Percentiles rank a stretch among this genome's conserved stretches.
phyloP scores from a whole-genome alignment of 495 filamentous ascomycete species.

The Lepraria neglecta region DNA sequence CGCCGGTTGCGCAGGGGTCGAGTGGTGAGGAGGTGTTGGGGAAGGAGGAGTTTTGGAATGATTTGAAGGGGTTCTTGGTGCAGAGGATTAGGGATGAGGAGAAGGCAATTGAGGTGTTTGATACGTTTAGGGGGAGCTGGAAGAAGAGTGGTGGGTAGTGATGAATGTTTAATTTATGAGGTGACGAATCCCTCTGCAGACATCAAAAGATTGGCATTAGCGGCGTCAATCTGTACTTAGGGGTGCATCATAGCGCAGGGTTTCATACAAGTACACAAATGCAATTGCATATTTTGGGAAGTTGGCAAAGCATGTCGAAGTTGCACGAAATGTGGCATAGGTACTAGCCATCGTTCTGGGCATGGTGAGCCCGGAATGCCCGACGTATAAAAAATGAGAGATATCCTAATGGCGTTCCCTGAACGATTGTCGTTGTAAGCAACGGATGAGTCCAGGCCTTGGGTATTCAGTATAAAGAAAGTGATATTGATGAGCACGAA shows the following conservation, averaged over 20 bases:
- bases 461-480: neutral
- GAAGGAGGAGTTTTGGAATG: constrained; percentile 78
- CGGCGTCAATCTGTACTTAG: neutral
- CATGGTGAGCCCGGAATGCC: no score
- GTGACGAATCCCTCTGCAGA: neutral
- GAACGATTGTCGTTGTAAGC: neutral
- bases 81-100: constrained; percentile 69
- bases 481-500: constrained; percentile 7
- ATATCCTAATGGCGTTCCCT: no score
- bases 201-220: neutral
- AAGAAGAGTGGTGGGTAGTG: constrained; percentile 28
- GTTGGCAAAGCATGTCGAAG: no score
- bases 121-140: constrained; percentile 68
- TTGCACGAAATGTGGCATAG: no score
- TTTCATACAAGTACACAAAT: no score
- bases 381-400: no score
- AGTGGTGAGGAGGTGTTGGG: constrained; percentile 54
- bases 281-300: no score
- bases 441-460: neutral
- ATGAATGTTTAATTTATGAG: neutral
- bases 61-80: constrained; percentile 72
- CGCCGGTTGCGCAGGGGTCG: constrained; percentile 47
- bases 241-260: no score
- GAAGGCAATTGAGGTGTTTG: constrained; percentile 56
- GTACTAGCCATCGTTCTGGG: no score